Conservation (phyloP, 2,329 filamentous ascomycete species). For the Didymella arachidicola region DNA sequence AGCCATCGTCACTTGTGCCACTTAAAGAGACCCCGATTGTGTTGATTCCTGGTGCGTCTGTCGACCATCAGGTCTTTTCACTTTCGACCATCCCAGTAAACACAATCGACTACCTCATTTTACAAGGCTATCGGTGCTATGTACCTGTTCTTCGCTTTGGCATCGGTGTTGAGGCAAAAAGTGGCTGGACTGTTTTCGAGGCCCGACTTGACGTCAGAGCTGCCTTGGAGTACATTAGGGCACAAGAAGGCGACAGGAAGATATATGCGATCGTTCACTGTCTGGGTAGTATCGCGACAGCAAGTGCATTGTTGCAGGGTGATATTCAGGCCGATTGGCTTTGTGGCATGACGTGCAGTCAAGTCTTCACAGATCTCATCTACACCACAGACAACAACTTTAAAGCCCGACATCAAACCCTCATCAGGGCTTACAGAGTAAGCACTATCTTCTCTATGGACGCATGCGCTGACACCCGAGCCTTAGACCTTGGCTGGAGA, state of each 20-base stretch:
- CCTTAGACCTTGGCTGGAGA: constrained; percentile 13
- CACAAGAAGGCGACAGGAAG: constrained; percentile 40
- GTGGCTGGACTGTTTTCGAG: constrained; percentile 67
- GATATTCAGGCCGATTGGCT: constrained; percentile 66
- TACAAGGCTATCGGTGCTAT: constrained; percentile 68
- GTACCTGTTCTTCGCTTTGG: constrained; percentile 67
- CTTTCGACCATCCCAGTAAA: constrained; percentile 70
- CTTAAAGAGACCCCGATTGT: constrained; percentile 54
- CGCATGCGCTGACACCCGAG: not conserved
- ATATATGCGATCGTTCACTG: constrained; percentile 69
- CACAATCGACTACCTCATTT: constrained; percentile 68
- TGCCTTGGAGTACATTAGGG: constrained; percentile 62
- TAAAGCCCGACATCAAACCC: constrained; percentile 52
- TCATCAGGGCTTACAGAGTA: constrained; percentile 22
- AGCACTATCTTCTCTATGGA: not conserved
- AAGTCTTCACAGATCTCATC: constrained; percentile 70
- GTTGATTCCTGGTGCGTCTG: constrained; percentile 68
- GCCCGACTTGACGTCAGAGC: constrained; percentile 67
- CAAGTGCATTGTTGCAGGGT: constrained; percentile 67
- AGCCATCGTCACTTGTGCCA: not conserved
- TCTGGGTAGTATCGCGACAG: constrained; percentile 68
- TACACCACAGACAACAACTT: constrained; percentile 65
- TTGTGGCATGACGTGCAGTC: constrained; percentile 64
- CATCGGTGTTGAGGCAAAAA: constrained; percentile 58
- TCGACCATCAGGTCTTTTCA: constrained; percentile 69